These are phyloP conservation scores for Ploettnerulaceae sp. DNA, from an alignment of 2,329 filamentous ascomycete species.

Conservation along the genomic window DNA sequence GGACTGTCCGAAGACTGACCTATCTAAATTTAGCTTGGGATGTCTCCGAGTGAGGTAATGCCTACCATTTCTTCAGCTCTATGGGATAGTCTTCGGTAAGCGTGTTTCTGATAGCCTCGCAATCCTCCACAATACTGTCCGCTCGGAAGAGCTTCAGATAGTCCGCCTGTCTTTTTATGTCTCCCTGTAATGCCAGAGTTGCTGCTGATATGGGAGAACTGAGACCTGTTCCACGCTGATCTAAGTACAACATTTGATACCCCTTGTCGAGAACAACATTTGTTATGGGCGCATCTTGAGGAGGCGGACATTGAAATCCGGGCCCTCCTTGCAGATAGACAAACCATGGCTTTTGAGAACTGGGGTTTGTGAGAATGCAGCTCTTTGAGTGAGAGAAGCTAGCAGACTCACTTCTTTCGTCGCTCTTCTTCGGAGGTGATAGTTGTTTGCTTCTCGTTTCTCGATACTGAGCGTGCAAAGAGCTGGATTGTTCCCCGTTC, in stretches of 20 bases:
- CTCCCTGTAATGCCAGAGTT: conserved; percentile 62
- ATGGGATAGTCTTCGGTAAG: conserved; percentile 66
- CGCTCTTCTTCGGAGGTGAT: conserved; percentile 34
- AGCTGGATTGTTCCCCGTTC: conserved; percentile 65
- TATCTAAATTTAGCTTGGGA: conserved; percentile 41
- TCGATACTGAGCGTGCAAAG: conserved; percentile 71
- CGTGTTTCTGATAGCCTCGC: conserved; percentile 75
- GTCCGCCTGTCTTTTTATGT: conserved; percentile 62
- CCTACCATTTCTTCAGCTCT: conserved; percentile 66
- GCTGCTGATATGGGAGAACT: conserved; percentile 74
- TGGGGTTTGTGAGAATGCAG: neutral
- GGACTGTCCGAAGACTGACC: conserved; percentile 85
- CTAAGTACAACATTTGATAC: conserved; percentile 82
- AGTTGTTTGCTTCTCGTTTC: conserved; percentile 52
- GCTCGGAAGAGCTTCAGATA: conserved; percentile 84
- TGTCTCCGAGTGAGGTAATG: neutral
- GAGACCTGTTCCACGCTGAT: conserved; percentile 84
- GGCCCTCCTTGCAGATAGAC: conserved; percentile 85
- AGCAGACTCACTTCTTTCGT: conserved; percentile 34
- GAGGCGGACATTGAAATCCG: conserved; percentile 69
- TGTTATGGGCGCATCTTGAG: conserved; percentile 70
- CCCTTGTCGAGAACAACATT: conserved; percentile 68
- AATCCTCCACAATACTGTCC: conserved; percentile 84
- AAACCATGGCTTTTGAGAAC: conserved; percentile 48
- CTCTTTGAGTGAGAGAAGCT: conserved; percentile 28